Evolutionary conservation across 1,284 basidiomycete species (phyloP).

Genomic region (Marasmius sp.): DNA sequence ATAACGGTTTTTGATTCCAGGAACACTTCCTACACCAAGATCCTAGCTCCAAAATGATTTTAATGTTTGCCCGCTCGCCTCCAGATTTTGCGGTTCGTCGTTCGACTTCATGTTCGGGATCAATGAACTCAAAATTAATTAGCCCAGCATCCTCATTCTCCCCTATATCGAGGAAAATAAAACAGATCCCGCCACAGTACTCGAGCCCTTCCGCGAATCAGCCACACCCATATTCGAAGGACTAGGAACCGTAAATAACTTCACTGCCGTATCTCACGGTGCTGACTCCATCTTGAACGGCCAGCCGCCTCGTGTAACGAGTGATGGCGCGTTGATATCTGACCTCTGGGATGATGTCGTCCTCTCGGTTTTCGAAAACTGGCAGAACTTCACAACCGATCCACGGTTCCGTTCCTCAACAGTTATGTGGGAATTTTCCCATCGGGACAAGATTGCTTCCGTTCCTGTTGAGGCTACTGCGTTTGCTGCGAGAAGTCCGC

Average conservation of each 20-base stretch:
- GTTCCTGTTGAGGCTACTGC: slow-evolving; percentile 6
- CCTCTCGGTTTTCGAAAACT: slow-evolving; percentile 12
- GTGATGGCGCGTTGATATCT: slow-evolving; percentile 16
- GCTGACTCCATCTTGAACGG: slow-evolving; percentile 14
- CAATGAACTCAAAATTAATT: not conserved
- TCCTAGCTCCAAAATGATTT: not conserved
- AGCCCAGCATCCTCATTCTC: not conserved
- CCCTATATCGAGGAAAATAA: not conserved
- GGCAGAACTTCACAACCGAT: not conserved
- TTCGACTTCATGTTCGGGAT: not conserved
- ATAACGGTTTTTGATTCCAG: not conserved
- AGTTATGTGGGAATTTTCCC: not conserved
- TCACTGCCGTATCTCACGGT: slow-evolving; percentile 17
- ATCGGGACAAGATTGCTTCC: slow-evolving; percentile 7
- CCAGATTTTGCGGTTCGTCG: not conserved
- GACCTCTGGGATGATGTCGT: slow-evolving; percentile 15
- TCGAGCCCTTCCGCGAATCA: not conserved
- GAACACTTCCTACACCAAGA: not conserved
- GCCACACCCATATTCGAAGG: not conserved
- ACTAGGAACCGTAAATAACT: not conserved
- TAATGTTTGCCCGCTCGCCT: not conserved
- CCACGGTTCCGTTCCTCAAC: not conserved
- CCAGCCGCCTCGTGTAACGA: slow-evolving; percentile 13
- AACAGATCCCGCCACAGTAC: not conserved
- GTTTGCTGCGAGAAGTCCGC: slow-evolving; percentile 11